Evolutionary conservation across 148 eudicot genomes (phyloP), one percentile per base, ranked within the genome.

Genomic region (Polygonum aviculare): DNA sequence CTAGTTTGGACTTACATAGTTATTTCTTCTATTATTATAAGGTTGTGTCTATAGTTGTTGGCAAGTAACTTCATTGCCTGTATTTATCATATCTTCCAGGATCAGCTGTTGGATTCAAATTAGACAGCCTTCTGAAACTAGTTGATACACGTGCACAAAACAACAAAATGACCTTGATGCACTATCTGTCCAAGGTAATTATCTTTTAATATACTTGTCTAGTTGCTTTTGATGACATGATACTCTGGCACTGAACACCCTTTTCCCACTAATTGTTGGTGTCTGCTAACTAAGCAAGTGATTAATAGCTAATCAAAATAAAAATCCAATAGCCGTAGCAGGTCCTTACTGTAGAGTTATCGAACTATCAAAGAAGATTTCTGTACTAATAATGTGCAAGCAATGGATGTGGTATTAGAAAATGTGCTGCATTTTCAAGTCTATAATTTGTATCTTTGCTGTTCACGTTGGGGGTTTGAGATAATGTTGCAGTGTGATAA

Each of bases 101-200:
- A 86, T 85, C 97, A 82, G 98, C 98, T 26, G 84, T 95, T 78
- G 98, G 97, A 79, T 95, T 95, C 77, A 95, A 95, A 82, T 78
- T 95, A 87, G 97, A 95, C 80, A 95, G 98, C 84, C 98, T 95
- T 63, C 97, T 95, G 73, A 95, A 95, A 78, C 78, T 95, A 67
- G 92, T 97, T 73, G 98, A 95, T 86, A 95, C 98, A 57, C 97
- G 98, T 83, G 98, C 97, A 45, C 90, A 81, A 85, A 95, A 95
- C 84, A 92, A 87, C 88, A 92, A 90, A 85, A 95, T 92, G 97
- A 95, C 98, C 18, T 80, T 95, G 80, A 95, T 95, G 97, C 98
- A 95, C 85, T 95, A 95, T 82, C 81, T 95, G 60, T 95, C 97
- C 84, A 95, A 95, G 98, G 98, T 95, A 79, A 76, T 36, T 26